These are phyloP conservation scores for Ascochyta pisi DNA, from an alignment of 2,329 filamentous ascomycete genomes.

Conservation along the genomic window DNA sequence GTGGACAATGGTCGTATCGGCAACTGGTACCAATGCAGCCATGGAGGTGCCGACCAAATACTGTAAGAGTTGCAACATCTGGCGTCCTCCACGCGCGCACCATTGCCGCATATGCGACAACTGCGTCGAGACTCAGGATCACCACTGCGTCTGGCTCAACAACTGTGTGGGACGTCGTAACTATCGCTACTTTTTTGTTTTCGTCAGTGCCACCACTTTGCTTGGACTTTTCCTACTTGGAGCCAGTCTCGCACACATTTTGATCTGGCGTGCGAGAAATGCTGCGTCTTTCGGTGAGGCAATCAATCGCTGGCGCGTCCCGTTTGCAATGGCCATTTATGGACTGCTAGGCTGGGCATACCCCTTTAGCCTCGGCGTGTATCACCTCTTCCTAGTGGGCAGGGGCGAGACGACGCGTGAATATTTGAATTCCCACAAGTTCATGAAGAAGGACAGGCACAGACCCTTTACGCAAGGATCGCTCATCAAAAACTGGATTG, in stretches of 20 bases:
- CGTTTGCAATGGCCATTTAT: slow-evolving; percentile 90
- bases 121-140: slow-evolving; percentile 95
- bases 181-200: slow-evolving; percentile 97
- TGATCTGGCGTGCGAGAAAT: slow-evolving; percentile 72
- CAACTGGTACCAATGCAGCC: slow-evolving; percentile 75
- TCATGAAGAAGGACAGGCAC: slow-evolving; percentile 88
- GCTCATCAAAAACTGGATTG: slow-evolving; percentile 77
- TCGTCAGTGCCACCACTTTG: slow-evolving; percentile 80
- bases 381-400: slow-evolving; percentile 90
- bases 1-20: slow-evolving; percentile 89
- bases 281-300: slow-evolving; percentile 71
- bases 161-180: slow-evolving; percentile 97
- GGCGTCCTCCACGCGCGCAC: slow-evolving; percentile 93
- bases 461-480: slow-evolving; percentile 84
- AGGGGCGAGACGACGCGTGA: slow-evolving; percentile 95
- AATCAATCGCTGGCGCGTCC: slow-evolving; percentile 74
- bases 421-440: slow-evolving; percentile 96
- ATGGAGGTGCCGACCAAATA: slow-evolving; percentile 99
- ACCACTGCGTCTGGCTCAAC: slow-evolving; percentile 99
- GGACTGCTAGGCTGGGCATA: slow-evolving; percentile 77
- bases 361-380: slow-evolving; percentile 80
- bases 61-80: slow-evolving; percentile 96
- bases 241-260: slow-evolving; percentile 79
- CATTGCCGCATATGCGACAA: slow-evolving; percentile 98
- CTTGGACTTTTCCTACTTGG: slow-evolving; percentile 78